These are phyloP conservation scores for Microsporum ferrugineum DNA, from an alignment of 2,329 filamentous ascomycete genomes.

Conservation along the genomic window DNA sequence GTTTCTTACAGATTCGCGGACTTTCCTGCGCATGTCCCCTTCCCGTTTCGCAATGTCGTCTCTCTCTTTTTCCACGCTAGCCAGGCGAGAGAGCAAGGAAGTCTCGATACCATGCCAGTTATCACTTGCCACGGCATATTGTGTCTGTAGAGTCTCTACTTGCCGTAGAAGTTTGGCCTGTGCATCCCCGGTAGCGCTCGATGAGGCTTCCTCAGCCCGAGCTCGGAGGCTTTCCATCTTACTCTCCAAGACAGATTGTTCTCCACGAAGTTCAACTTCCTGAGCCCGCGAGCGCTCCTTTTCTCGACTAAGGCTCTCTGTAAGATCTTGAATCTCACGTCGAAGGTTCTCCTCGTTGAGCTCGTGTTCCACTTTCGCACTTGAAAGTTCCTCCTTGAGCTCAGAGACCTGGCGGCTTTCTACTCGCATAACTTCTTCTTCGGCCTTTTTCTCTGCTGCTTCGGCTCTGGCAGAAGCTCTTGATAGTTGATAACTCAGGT, in stretches of 20 bases:
- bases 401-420: constrained; percentile 48
- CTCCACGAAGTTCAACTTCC: constrained; percentile 70
- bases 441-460: constrained; percentile 53
- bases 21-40: constrained; percentile 77
- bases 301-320: constrained; percentile 61
- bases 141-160: constrained; percentile 88
- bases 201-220: constrained; percentile 79
- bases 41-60: constrained; percentile 77
- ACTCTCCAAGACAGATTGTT: constrained; percentile 65
- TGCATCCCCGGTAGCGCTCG: constrained; percentile 66
- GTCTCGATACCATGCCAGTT: constrained; percentile 97
- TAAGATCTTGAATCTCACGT: constrained; percentile 58
- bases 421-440: constrained; percentile 55
- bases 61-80: constrained; percentile 74
- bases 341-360: constrained; percentile 55
- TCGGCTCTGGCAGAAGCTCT: constrained; percentile 57
- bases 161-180: constrained; percentile 86
- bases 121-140: constrained; percentile 85
- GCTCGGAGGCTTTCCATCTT: constrained; percentile 80
- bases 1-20: constrained; percentile 63
- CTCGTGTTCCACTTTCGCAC: constrained; percentile 62
- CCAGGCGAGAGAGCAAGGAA: constrained; percentile 65
- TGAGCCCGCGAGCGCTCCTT: constrained; percentile 56
- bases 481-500: constrained; percentile 58
- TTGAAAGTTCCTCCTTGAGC: constrained; percentile 54